Evolutionary conservation across 192 early-diverging fungal genomes (phyloP).

Genomic region (Mortierella hygrophila): DNA sequence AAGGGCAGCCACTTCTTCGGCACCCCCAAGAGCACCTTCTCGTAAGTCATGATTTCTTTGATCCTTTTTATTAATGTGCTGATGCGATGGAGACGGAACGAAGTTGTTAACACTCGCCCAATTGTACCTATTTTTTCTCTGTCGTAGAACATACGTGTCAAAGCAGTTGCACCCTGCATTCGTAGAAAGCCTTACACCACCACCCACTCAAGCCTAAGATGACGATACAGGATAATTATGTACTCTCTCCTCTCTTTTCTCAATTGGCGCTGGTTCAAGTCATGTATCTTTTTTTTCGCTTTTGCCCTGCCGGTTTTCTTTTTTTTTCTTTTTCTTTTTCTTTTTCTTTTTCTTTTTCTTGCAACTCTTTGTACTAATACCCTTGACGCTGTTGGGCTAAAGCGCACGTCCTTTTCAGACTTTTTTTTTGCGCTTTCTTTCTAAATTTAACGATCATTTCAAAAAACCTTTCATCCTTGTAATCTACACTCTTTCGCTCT

Average conservation of each 20-base stretch:
- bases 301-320: not conserved
- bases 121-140: not conserved
- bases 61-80: not conserved
- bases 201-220: not conserved
- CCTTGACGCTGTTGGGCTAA: not conserved
- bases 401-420: not conserved
- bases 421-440: not conserved
- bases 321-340: not conserved
- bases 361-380: not conserved
- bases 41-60: slow-evolving; percentile 30
- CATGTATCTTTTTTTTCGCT: not conserved
- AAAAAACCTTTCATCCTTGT: not conserved
- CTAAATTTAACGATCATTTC: not conserved
- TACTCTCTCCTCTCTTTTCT: not conserved
- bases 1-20: slow-evolving; percentile 65
- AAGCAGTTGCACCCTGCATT: slow-evolving; percentile 51
- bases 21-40: slow-evolving; percentile 63
- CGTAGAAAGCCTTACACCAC: slow-evolving; percentile 27
- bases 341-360: not conserved
- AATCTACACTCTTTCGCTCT: not conserved
- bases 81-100: no score
- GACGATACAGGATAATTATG: not conserved
- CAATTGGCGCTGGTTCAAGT: not conserved
- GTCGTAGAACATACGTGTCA: slow-evolving; percentile 41
- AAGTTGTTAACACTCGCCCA: not conserved